Conservation (phyloP, 768 basidiomycete species). For the Pulveroboletus sp. region DNA sequence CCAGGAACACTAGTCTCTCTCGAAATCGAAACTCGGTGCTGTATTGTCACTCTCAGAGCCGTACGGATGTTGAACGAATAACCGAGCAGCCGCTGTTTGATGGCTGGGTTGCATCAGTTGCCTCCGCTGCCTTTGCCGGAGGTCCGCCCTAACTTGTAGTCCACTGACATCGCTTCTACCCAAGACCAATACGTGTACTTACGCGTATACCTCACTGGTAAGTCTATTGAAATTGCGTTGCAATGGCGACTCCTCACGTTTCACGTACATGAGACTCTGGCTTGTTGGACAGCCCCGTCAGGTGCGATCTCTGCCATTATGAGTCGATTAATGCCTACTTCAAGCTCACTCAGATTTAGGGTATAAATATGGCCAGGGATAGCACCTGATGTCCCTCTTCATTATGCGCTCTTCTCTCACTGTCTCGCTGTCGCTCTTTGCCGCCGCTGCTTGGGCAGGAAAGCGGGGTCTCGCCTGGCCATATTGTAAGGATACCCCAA, state of each 20-base stretch:
- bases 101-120: background rate
- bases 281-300: background rate
- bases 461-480: constrained; percentile 38
- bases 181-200: background rate
- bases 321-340: background rate
- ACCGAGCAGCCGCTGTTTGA: background rate
- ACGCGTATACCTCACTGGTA: background rate
- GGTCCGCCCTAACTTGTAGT: background rate
- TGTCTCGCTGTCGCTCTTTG: constrained; percentile 14
- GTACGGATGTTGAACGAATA: background rate
- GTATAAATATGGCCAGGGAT: background rate
- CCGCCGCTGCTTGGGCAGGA: constrained; percentile 25
- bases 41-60: background rate
- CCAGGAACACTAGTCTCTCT: too few species aligned
- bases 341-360: background rate
- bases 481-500: constrained; percentile 21
- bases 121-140: background rate
- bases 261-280: background rate
- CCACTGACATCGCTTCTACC: constrained; percentile 1
- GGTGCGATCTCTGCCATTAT: too few species aligned
- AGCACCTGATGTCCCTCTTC: background rate
- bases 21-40: background rate
- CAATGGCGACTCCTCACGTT: background rate
- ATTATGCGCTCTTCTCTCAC: constrained; percentile 18
- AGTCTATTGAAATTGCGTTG: background rate